Percentiles rank a stretch among this genome's conserved stretches.
phyloP scores from a whole-genome alignment of 2,329 filamentous ascomycete genomes.

The Emericellopsis cladophorae region DNA sequence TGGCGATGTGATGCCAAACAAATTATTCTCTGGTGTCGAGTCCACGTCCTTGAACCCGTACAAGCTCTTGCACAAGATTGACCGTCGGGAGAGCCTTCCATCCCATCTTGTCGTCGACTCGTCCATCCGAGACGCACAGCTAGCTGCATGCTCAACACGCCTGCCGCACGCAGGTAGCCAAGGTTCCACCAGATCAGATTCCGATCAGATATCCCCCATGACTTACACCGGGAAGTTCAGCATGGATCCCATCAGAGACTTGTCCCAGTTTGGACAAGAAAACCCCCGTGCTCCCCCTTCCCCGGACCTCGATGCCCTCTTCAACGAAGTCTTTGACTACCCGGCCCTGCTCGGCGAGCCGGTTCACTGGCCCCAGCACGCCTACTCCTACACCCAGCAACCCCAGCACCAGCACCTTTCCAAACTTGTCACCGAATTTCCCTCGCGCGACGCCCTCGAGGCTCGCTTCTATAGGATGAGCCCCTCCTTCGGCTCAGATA shows the following conservation, averaged over 20 bases:
- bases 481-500: conserved; percentile 17
- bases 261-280: conserved; percentile 20
- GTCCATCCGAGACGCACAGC: conserved; percentile 15
- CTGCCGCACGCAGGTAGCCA: conserved; percentile 15
- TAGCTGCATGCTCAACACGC: conserved; percentile 22
- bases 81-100: conserved; percentile 5
- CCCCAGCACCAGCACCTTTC: conserved; percentile 15
- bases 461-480: conserved; percentile 18
- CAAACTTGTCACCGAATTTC: conserved; percentile 21
- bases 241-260: conserved; percentile 22
- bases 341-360: conserved; percentile 17
- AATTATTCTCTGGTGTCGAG: conserved; percentile 24
- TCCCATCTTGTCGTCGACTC: conserved; percentile 12
- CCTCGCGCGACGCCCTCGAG: conserved; percentile 17
- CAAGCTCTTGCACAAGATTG: conserved; percentile 24
- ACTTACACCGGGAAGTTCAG: conserved; percentile 25
- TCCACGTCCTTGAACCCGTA: conserved; percentile 21
- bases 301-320: conserved; percentile 18
- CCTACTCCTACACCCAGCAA: conserved; percentile 11
- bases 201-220: conserved; percentile 12
- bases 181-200: conserved; percentile 25
- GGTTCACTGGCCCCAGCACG: neutral
- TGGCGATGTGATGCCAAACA: conserved; percentile 16
- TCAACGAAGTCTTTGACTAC: conserved; percentile 24
- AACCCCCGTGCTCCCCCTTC: conserved; percentile 21